phyloP scores from a whole-genome alignment of 2,329 filamentous ascomycete genomes.

The Trichoderma sp. region DNA sequence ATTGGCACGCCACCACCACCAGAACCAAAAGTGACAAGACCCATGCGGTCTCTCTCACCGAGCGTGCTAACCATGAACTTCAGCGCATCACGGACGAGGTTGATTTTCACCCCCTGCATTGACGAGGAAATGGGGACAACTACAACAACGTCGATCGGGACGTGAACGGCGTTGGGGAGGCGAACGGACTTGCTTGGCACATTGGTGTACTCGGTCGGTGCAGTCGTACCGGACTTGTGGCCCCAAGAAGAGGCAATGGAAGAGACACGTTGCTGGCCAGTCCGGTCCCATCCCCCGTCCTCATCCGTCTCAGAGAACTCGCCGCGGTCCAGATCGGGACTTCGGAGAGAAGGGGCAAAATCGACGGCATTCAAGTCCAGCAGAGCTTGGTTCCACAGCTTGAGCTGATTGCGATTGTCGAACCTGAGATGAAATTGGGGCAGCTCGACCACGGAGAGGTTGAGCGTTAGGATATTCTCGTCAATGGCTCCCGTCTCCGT shows the following conservation, averaged over 20 bases:
- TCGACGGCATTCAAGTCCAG: constrained; percentile 77
- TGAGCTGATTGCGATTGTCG: constrained; percentile 76
- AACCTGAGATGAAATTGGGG: constrained; percentile 94
- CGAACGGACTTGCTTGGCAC: constrained; percentile 46
- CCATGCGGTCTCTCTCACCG: constrained; percentile 93
- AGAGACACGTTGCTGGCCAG: constrained; percentile 65
- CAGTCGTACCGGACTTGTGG: constrained; percentile 78
- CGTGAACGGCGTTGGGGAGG: constrained; percentile 62
- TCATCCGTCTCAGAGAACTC: constrained; percentile 83
- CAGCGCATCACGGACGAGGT: constrained; percentile 83
- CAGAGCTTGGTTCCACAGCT: constrained; percentile 85
- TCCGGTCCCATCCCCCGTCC: constrained; percentile 72
- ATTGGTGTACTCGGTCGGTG: constrained; percentile 89
- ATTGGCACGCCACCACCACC: constrained; percentile 89
- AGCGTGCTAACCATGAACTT: constrained; percentile 88
- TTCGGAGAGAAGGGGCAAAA: constrained; percentile 54
- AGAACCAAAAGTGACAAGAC: constrained; percentile 92
- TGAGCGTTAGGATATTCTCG: constrained; percentile 82
- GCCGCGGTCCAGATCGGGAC: constrained; percentile 71
- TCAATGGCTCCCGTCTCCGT: constrained; percentile 66
- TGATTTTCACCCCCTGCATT: constrained; percentile 99
- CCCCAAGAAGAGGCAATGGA: constrained; percentile 82
- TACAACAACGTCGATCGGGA: constrained; percentile 91
- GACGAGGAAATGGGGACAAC: constrained; percentile 97
- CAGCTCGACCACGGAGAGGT: constrained; percentile 84